Base-by-base conservation (phyloP, 2,329 filamentous ascomycete species). In the Bretziella fagacearum region DNA sequence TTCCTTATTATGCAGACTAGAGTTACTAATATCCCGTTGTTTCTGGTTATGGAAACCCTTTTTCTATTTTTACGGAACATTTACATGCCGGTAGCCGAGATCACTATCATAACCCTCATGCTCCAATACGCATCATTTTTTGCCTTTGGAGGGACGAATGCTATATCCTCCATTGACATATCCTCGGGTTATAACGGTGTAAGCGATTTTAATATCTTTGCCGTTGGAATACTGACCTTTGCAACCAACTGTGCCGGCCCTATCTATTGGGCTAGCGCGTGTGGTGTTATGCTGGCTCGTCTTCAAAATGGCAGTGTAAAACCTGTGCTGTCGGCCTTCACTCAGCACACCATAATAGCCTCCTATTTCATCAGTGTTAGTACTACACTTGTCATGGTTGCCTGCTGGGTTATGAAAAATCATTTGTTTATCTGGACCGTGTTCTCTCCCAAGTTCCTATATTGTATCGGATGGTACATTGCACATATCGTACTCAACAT, bases 381-480 rank as follows among this genome's bases (percentile, higher is more conserved):
- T 53, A 62, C 84, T 46, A 62, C 76, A 2, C 80, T 77, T 40
- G 80, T 95, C 20, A 96, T 96, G 89, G 75, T 72, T 11, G 86
- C 89, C 13, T 98, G 91, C 61, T 86, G 82, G 41, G 69, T 74
- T 6, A 62, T 98, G 58, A 69, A 89, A 54, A 85, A 84, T 25
- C 91, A 98, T 67, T 62, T 98, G 49, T 98, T 98, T 59, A 87
- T 98, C 52, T 98, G 91, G 91, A 96, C 89, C 1, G 91, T 98
- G 8, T 98, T 98, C 62, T 93, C 84, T 53, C 91, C 91, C 0
- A 98, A 96, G 62, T 96, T 87, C 61, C 64, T 98, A 54, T 98
- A 93, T 60, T 83, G 78, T 53, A 81, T 91, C 69, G 85, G 81
- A 11, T 98, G 91, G 93, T 77, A 89, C 39, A 83, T 75, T 6